Base-by-base conservation (phyloP, 2,329 filamentous ascomycete species). In the Fusarium longipes region DNA sequence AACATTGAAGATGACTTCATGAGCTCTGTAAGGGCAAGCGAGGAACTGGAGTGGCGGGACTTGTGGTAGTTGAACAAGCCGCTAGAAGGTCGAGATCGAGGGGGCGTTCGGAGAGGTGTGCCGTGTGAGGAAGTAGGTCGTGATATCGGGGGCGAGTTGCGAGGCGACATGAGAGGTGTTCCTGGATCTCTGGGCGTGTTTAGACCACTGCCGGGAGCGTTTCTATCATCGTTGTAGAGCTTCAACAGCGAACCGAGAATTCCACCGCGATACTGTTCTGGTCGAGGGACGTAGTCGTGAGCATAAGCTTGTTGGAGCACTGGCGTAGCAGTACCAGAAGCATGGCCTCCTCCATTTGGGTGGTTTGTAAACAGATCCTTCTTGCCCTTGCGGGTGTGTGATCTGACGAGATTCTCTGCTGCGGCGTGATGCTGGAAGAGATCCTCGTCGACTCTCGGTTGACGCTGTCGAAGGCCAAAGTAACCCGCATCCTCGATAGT, bases 201-300 rank as follows among this genome's bases (percentile, higher is more conserved):
- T 33, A 74, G 68, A 15, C 78, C 81, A 64, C 80, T 82, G 53
- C 73, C 77, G 15, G 73, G 78, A 60, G 68, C 70, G 58, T 72
- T 70, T 68, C 70, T 75, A 43, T 82, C 81, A 62, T 86, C 81
- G 59, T 87, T 84, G 72, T 92, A 90, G 11, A 93, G 82, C 76
- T 89, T 92, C 48, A 96, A 80, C 0, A 96, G 80, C 0, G 89
- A 90, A 4, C 89, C 89, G 2, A 96, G 81, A 44, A 95, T 87
- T 29, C 93, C 91, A 29, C 89, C 90, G 48, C 89, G 87, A 75
- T 92, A 94, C 65, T 89, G 86, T 22, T 83, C 79, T 6, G 91
- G 91, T 39, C 84, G 83, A 42, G 89, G 87, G 18, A 92, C 86
- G 73, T 92, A 92, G 55, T 81, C 79, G 43, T 80, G 76, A 15